Percentiles rank a stretch among this genome's conserved stretches.
Evolutionary conservation across 495 filamentous ascomycete genomes (phyloP).

Genomic region (Neurospora sp.): DNA sequence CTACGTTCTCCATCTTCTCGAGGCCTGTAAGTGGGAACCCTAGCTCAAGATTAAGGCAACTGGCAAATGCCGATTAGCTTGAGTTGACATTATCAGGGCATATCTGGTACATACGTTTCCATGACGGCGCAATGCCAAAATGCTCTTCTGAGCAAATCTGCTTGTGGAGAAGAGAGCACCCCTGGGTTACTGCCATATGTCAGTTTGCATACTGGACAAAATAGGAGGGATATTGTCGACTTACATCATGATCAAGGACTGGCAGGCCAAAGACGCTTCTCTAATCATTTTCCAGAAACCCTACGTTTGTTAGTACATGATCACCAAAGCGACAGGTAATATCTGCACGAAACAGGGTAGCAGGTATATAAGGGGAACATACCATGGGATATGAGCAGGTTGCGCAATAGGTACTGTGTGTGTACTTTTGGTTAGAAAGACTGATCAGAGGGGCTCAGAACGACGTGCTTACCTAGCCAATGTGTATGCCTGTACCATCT

Average conservation of each 20-base stretch:
- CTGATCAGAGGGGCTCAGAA: not conserved
- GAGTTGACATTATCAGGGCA: not conserved
- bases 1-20: constrained; percentile 35
- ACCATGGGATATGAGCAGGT: constrained; percentile 41
- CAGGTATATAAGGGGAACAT: constrained; percentile 4
- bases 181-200: constrained; percentile 28
- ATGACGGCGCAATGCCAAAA: constrained; percentile 52
- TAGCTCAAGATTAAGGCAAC: constrained; percentile 44
- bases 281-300: constrained; percentile 49
- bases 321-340: not conserved
- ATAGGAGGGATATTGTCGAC: not conserved
- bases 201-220: constrained; percentile 1
- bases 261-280: constrained; percentile 42
- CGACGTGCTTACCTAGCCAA: constrained; percentile 38
- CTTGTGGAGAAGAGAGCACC: constrained; percentile 36
- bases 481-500: constrained; percentile 47
- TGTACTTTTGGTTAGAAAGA: not conserved
- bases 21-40: constrained; percentile 45
- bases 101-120: constrained; percentile 36
- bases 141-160: constrained; percentile 41
- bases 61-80: constrained; percentile 5
- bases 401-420: constrained; percentile 41
- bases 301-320: constrained; percentile 21
- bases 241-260: constrained; percentile 42
- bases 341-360: not conserved